Base-by-base conservation (phyloP, 345 rosid species). In the Euphorbia tirucalli region DNA sequence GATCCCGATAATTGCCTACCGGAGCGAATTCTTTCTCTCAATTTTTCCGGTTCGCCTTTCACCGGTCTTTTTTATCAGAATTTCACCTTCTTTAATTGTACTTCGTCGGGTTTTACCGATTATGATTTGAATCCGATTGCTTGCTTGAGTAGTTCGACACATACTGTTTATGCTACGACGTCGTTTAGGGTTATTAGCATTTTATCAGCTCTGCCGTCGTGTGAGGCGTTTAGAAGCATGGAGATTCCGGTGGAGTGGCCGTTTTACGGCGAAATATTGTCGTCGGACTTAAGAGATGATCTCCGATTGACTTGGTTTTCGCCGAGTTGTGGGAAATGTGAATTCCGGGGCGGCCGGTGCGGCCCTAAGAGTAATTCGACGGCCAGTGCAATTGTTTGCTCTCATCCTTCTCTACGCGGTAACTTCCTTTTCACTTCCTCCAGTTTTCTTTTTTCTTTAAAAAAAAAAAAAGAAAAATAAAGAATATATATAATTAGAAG, bases 1-100 rank as follows among this genome's bases (percentile, higher is more conserved):
- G 96, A 93, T 64, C 90, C 84, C 0, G 54, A 76, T 2, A 68
- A 62, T 75, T 93, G 96, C 77, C 87, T 93, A 27, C 89, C 96
- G 0, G 58, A 35, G 24, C 80, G 85, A 55, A 84, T 93, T 65
- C 87, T 93, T 7, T 78, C 78, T 21, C 83, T 90, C 25, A 69
- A 90, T 81, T 87, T 93, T 69, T 73, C 86, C 0, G 71, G 77
- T 30, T 79, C 94, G 27, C 89, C 91, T 8, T 92, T 89, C 57
- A 59, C 46, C 4, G 85, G 79, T 16, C 80, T 83, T 58, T 79
- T 82, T 69, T 46, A 44, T n/a, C 85, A 81, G 35, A 22, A 69
- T 1, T 92, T 86, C 75, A 78, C 83, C 0, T 85, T 90, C 76
- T 88, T 88, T 43, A 87, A 80, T 39, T 93, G 98, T 71, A 85